These are phyloP conservation scores for Pneumocystis carinii DNA, from an alignment of 1,139 yeast genomes.

Conservation along the genomic window DNA sequence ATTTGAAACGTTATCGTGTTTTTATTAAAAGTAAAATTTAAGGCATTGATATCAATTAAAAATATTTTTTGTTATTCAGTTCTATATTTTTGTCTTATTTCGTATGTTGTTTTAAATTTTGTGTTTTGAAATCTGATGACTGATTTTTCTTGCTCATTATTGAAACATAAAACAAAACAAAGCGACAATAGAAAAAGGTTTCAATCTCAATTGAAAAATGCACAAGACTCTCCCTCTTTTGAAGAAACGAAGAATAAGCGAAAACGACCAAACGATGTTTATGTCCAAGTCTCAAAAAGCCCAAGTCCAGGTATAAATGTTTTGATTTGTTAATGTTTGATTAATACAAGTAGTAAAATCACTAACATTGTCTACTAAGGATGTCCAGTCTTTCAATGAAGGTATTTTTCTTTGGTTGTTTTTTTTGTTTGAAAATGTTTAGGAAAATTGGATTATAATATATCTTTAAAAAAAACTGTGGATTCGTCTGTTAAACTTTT, in stretches of 20 bases:
- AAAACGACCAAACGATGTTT: background rate
- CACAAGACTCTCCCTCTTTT: background rate
- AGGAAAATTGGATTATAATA: background rate
- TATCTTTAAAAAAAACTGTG: background rate
- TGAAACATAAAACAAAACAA: background rate
- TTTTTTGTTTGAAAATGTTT: background rate
- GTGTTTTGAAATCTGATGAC: background rate
- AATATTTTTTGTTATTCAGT: background rate
- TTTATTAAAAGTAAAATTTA: background rate
- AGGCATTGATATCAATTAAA: background rate
- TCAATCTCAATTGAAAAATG: background rate
- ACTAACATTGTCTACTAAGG: background rate
- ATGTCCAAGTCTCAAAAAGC: background rate
- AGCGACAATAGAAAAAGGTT: background rate
- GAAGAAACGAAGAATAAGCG: background rate
- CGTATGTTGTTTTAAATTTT: background rate
- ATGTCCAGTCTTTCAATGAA: background rate
- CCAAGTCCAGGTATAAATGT: background rate
- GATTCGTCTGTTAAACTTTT: background rate
- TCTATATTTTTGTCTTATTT: background rate
- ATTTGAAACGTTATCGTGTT: background rate
- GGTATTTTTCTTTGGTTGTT: background rate
- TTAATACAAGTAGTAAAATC: background rate
- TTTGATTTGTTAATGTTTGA: background rate
- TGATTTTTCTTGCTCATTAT: background rate